Evolutionary conservation across 1,284 basidiomycete genomes (phyloP).

Genomic region (Athelia sp.): DNA sequence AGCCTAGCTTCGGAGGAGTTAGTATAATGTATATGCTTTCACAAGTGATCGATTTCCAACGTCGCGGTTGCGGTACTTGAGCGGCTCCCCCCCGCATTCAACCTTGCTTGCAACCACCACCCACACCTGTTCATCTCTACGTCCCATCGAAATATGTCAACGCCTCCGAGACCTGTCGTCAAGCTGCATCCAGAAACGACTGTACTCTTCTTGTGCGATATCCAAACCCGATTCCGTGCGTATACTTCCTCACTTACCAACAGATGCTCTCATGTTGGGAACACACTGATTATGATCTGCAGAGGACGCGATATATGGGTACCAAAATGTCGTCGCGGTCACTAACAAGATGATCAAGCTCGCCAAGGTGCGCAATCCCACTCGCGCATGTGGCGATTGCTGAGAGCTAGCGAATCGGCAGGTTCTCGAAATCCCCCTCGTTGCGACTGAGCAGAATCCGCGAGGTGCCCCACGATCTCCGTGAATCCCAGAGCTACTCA

Average conservation of each 20-base stretch:
- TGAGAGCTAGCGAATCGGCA: conserved; percentile 19
- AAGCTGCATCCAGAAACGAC: conserved; percentile 44
- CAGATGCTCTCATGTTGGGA: no score
- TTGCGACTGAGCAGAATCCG: conserved; percentile 83
- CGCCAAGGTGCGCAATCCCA: conserved; percentile 49
- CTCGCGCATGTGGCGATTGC: neutral
- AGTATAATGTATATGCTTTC: no score
- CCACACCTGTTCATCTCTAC: no score
- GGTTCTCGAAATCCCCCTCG: conserved; percentile 66
- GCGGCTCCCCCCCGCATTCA: no score
- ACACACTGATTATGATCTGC: no score
- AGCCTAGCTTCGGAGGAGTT: no score
- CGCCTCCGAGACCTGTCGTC: conserved; percentile 22
- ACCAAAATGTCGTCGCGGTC: conserved; percentile 64
- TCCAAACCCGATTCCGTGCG: conserved; percentile 75
- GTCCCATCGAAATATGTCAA: no score
- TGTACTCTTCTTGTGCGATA: conserved; percentile 75
- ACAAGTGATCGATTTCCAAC: no score
- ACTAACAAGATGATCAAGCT: conserved; percentile 73
- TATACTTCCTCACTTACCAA: conserved; percentile 5
- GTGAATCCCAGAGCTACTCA: neutral
- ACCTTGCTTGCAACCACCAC: no score
- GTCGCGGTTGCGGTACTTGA: no score
- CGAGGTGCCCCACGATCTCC: conserved; percentile 45
- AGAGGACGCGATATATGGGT: conserved; percentile 60